A percentile compares a stretch with the other conserved stretches of the same genome.
Conservation (phyloP, 2,329 filamentous ascomycete genomes). For the Cladophialophora bantiana region DNA sequence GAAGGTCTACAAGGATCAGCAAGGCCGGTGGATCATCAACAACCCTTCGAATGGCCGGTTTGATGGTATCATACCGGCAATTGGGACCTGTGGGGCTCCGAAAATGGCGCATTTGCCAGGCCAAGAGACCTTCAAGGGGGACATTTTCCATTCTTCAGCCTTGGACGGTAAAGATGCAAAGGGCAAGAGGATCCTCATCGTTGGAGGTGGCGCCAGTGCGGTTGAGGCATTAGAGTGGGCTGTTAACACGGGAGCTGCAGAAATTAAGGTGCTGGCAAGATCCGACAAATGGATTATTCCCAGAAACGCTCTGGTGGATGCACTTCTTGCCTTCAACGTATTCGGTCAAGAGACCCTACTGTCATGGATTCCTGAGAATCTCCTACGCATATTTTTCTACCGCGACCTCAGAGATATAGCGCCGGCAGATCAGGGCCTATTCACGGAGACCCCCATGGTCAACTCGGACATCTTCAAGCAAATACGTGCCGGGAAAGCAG, state of each 20-base stretch:
- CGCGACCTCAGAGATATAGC: constrained; percentile 77
- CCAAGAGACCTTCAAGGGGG: constrained; percentile 74
- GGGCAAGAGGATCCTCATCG: constrained; percentile 76
- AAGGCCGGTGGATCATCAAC: constrained; percentile 80
- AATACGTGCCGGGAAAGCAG: constrained; percentile 72
- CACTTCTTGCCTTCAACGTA: constrained; percentile 77
- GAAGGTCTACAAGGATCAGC: constrained; percentile 71
- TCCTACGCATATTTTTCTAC: constrained; percentile 82
- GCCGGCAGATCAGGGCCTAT: constrained; percentile 73
- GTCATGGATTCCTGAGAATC: constrained; percentile 77
- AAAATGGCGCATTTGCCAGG: constrained; percentile 75
- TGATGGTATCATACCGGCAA: constrained; percentile 77
- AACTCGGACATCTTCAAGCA: constrained; percentile 81
- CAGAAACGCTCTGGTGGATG: constrained; percentile 76
- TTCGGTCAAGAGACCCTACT: constrained; percentile 78
- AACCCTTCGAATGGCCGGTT: constrained; percentile 73
- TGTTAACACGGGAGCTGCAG: constrained; percentile 67
- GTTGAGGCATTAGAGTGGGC: constrained; percentile 85
- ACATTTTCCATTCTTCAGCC: constrained; percentile 76
- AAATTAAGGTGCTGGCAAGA: constrained; percentile 75
- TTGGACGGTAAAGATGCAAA: constrained; percentile 75
- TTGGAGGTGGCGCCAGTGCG: constrained; percentile 81
- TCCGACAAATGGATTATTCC: constrained; percentile 90
- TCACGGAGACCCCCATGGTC: constrained; percentile 85
- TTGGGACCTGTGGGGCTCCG: constrained; percentile 80